Evolutionary conservation across 2,329 filamentous ascomycete genomes (phyloP), one percentile per base, ranked within the genome.

Genomic region (Cladorrhinum sp.): DNA sequence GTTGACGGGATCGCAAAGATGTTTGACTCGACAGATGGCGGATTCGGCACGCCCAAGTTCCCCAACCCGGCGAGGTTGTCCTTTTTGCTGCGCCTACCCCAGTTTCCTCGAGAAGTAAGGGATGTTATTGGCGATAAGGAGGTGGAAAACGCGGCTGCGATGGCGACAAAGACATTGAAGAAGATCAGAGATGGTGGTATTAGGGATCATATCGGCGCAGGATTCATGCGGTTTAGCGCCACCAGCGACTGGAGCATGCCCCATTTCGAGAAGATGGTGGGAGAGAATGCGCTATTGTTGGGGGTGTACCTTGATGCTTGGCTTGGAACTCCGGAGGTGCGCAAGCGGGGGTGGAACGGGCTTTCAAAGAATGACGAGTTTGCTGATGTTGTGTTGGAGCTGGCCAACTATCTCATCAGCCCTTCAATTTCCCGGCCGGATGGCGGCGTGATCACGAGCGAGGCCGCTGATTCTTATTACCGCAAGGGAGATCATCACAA

Each of bases 181-280:
- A 86, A 86, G 61, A 95, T 98, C 14, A 76, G 79, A 1, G 77
- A 82, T 55, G 79, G 83, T 55, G 82, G 80, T 3, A 68, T 86
- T 63, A 76, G 80, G 57, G 84, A 86, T 62, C 84, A 86, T 60
- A 71, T 86, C 8, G 81, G 82, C 1, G 78, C 77, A 6, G 84
- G 84, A 2, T 86, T 86, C 66, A 77, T 81, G 36, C 85, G 94
- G 56, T 97, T 96, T 72, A 96, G 92, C 14, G 89, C 96, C 7
- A 98, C 94, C 0, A 80, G 86, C 14, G 91, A 98, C 75, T 99
- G 95, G 95, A 91, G 89, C 64, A 79, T 98, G 52, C 95, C 95
- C 10, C 93, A 96, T 73, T 99, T 98, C 69, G 95, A 99, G 77
- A 98, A 98, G 79, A 92, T 98, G 83, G 84, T 97, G 9, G 92